Evolutionary conservation across 179 eudicot species (phyloP), one percentile per base, ranked within the genome.

Genomic region (Beta lomatogona): DNA sequence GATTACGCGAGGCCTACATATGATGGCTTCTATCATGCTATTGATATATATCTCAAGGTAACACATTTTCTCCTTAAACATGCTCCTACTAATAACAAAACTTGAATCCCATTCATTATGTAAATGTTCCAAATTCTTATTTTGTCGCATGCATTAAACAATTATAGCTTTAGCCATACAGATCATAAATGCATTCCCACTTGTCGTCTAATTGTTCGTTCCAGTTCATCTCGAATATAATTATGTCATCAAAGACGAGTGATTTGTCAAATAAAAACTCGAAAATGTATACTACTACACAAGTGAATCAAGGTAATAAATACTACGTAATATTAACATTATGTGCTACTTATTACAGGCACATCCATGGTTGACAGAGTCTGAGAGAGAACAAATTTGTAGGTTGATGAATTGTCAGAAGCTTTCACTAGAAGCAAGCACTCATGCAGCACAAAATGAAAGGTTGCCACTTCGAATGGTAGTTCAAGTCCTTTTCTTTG

Each of bases 391-490:
- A 80, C 93, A 93, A 74, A 86, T 94, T 11, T 91, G 98, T 81
- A 86, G 96, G 69, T 83, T 94, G 31, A 91, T 94, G 92, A 90
- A 92, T 75, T 93, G 93, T 78, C 96, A 93, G 80, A 94, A 93
- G 80, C 93, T 94, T 11, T 94, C 98, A 18, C 67, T 92, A 44
- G 98, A 94, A 67, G 98, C 94, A 11, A 88, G 97, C 87, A 92
- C 91, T 9, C 97, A 93, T 28, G 98, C 96, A 31, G 97, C 98
- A 4, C 96, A 92, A 69, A 94, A 94, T 22, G 98, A 94, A 87
- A 88, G 97, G 82, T 83, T 94, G n/a, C 97, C 98, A 13, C 89
- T 94, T 16, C 89, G 98, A 0, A 89, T 94, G 12, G 88, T 91
- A 3, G 91, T 94, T 45, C 98, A 94, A 82, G 95, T 94, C 50